Percentiles rank a stretch among this genome's conserved stretches.
Evolutionary conservation across 1,284 basidiomycete genomes (phyloP).

Genomic region (Apiotrichum siamense): DNA sequence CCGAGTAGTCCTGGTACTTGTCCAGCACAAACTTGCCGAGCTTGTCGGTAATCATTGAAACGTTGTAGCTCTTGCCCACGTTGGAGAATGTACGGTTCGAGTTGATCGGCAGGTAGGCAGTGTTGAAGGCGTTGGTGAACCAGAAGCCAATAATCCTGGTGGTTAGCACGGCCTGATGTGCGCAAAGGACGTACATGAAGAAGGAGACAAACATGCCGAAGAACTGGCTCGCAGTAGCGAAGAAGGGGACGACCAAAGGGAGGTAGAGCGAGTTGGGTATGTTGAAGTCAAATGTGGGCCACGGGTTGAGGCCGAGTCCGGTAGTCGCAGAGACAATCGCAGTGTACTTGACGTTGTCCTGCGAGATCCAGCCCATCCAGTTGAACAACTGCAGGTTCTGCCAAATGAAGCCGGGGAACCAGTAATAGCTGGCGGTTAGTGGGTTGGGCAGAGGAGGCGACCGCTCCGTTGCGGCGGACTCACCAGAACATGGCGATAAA

Average conservation of each 20-base stretch:
- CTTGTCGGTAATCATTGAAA: constrained; percentile 17
- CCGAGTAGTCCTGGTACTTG: constrained; percentile 27
- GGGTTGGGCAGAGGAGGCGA: too few relatives aligned
- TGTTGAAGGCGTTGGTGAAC: constrained; percentile 13
- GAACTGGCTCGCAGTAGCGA: constrained; percentile 30
- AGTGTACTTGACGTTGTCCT: constrained; percentile 32
- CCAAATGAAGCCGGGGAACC: constrained; percentile 47
- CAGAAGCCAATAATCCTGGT: constrained; percentile 13
- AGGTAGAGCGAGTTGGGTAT: not conserved
- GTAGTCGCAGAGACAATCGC: constrained; percentile 24
- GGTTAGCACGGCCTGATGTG: too few relatives aligned
- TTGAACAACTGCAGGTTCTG: constrained; percentile 53
- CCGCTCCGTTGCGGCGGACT: too few relatives aligned
- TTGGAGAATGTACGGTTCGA: constrained; percentile 25
- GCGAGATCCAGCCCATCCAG: constrained; percentile 59
- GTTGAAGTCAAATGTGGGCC: constrained; percentile 45
- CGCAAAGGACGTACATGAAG: constrained; percentile 9
- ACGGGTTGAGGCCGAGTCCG: constrained; percentile 34
- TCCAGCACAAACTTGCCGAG: constrained; percentile 10
- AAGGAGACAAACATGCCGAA: constrained; percentile 24
- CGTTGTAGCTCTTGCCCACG: constrained; percentile 50
- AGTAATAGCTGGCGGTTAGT: constrained; percentile 38
- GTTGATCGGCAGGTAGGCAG: constrained; percentile 16
- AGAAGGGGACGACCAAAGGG: constrained; percentile 13
- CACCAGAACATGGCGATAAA: constrained; percentile 35